Evolutionary conservation across 306 rosid species (phyloP).

Genomic region (Acacia confusa): DNA sequence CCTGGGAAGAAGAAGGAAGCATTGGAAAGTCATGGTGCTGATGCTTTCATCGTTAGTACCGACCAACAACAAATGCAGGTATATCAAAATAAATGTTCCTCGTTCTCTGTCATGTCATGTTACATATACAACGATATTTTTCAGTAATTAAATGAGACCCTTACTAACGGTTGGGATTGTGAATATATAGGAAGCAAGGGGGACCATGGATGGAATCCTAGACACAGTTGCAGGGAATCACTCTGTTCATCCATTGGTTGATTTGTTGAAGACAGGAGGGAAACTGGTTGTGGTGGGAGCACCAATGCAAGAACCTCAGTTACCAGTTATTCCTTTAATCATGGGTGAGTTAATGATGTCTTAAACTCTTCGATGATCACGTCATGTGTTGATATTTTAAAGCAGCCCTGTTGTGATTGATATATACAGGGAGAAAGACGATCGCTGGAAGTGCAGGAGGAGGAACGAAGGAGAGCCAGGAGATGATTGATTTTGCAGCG

Average conservation of each 20-base stretch:
- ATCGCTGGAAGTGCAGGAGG: conserved; percentile 23
- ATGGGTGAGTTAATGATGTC: background rate
- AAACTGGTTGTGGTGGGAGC: conserved; percentile 46
- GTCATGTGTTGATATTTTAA: no score
- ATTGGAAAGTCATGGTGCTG: background rate
- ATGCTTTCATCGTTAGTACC: background rate
- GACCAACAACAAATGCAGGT: conserved; percentile 23
- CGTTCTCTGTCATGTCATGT: no score
- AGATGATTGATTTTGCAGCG: conserved; percentile 36
- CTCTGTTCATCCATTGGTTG: conserved; percentile 34
- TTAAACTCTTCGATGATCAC: no score
- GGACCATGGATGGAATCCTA: conserved; percentile 48
- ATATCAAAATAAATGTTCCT: background rate
- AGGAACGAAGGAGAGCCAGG: conserved; percentile 24
- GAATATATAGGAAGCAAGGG: conserved; percentile 27
- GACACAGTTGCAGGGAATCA: conserved; percentile 50
- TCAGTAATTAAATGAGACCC: no score
- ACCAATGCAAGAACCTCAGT: conserved; percentile 30
- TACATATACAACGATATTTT: no score
- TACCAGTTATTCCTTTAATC: conserved; percentile 33
- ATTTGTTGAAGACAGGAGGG: conserved; percentile 38
- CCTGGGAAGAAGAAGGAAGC: conserved; percentile 9
- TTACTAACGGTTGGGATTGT: no score
- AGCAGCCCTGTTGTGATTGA: no score
- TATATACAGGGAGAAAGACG: conserved; percentile 24